A percentile compares a stretch with the other conserved stretches of the same genome.
phyloP scores from a whole-genome alignment of 352 stramenopile genomes.

The Pythium grandisporangium region DNA sequence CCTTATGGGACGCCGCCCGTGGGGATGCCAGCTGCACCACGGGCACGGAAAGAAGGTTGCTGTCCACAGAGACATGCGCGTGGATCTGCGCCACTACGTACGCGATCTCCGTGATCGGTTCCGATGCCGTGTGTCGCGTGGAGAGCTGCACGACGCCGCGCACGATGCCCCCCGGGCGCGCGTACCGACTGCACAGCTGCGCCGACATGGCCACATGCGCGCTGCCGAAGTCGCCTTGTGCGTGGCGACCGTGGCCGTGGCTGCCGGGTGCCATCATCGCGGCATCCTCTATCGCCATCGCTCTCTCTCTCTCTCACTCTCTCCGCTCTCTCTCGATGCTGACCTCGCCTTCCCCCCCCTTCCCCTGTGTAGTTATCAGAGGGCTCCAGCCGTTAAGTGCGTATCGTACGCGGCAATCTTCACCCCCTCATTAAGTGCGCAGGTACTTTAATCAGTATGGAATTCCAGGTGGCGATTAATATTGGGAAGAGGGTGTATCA shows the following conservation, averaged over 20 bases:
- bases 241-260: conserved; percentile 11
- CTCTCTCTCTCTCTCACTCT: neutral
- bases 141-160: conserved; percentile 40
- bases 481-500: neutral
- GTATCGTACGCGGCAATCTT: no score
- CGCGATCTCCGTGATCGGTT: conserved; percentile 29
- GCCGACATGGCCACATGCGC: no score
- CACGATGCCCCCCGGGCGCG: conserved; percentile 39
- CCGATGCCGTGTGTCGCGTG: conserved; percentile 14
- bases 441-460: no score
- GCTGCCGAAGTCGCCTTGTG: no score
- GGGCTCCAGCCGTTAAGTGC: no score
- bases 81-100: conserved; percentile 51
- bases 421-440: no score
- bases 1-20: conserved; percentile 14
- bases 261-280: conserved; percentile 13
- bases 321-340: no score
- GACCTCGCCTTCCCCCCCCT: no score
- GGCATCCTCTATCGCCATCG: neutral
- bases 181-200: conserved; percentile 36
- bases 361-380: no score
- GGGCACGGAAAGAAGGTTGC: conserved; percentile 90
- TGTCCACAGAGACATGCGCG: conserved; percentile 79
- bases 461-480: neutral
- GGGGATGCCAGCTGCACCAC: conserved; percentile 86